Conservation (phyloP, 1,284 basidiomycete genomes). For the Nidula niveotomentosa region DNA sequence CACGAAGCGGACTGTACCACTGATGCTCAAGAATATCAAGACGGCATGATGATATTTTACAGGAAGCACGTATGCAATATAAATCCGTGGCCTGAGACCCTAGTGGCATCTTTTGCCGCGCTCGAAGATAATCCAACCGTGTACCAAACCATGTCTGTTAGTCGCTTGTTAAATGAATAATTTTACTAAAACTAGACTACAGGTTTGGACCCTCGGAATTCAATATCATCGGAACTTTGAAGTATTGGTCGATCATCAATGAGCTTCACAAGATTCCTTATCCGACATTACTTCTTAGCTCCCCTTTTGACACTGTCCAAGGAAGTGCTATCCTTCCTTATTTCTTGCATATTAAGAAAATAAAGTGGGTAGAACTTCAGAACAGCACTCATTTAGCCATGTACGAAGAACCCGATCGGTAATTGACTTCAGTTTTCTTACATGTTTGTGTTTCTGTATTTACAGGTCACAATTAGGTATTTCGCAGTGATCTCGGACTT, state of each 20-base stretch:
- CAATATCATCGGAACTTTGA: conserved; percentile 23
- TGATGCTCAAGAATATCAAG: conserved; percentile 21
- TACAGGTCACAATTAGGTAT: too few species aligned
- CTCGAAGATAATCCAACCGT: conserved; percentile 18
- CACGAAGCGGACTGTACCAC: conserved; percentile 20
- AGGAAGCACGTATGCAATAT: conserved; percentile 22
- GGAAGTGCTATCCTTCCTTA: conserved; percentile 24
- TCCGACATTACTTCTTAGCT: conserved; percentile 31
- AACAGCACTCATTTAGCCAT: conserved; percentile 25
- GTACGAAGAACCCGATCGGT: conserved; percentile 26
- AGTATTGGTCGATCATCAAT: conserved; percentile 27
- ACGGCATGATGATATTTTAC: conserved; percentile 18
- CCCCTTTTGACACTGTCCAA: conserved; percentile 28
- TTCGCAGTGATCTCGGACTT: too few species aligned
- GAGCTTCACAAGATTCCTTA: conserved; percentile 26
- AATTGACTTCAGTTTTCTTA: neutral
- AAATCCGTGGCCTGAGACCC: conserved; percentile 20
- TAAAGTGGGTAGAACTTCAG: conserved; percentile 30
- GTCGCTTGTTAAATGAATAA: neutral
- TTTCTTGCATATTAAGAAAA: conserved; percentile 24
- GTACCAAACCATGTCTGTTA: conserved; percentile 16
- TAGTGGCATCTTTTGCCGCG: conserved; percentile 11
- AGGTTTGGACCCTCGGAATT: conserved; percentile 34
- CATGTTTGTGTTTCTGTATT: too few species aligned
- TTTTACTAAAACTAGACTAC: neutral